These are phyloP conservation scores for Curvularia spicifera DNA, from an alignment of 2,329 filamentous ascomycete species.

Conservation along the genomic window DNA sequence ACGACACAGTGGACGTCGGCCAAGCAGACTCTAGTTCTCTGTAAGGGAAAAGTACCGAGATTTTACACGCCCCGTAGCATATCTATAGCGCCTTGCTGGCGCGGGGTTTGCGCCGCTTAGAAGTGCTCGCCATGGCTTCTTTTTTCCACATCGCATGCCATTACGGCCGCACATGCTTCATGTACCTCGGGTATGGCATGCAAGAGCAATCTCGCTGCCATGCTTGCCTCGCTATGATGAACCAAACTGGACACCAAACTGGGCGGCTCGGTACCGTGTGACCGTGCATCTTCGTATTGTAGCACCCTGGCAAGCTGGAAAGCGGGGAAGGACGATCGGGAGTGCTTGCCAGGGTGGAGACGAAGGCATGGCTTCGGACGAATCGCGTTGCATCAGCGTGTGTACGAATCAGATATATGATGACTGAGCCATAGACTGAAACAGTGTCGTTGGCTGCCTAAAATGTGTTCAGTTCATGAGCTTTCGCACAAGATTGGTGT, in stretches of 20 bases:
- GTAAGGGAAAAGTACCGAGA: slow-evolving; percentile 9
- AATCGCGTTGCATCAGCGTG: not conserved
- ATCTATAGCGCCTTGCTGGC: not conserved
- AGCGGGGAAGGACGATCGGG: slow-evolving; percentile 23
- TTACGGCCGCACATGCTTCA: slow-evolving; percentile 1
- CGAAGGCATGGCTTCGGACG: slow-evolving; percentile 1
- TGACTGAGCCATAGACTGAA: not conserved
- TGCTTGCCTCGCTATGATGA: not conserved
- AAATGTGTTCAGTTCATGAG: not conserved
- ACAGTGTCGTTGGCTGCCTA: not conserved
- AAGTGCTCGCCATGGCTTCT: not conserved
- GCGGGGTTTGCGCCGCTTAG: not conserved
- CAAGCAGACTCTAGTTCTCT: slow-evolving; percentile 1
- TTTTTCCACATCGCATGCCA: not conserved
- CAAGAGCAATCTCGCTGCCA: slow-evolving; percentile 1
- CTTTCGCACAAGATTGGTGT: not conserved
- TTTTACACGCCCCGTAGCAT: not conserved
- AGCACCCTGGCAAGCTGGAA: slow-evolving; percentile 7
- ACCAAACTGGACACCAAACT: slow-evolving; percentile 1
- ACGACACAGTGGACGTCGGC: not conserved
- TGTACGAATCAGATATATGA: not conserved
- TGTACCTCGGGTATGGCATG: slow-evolving; percentile 19
- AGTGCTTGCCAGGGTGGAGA: slow-evolving; percentile 9
- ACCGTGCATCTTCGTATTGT: not conserved
- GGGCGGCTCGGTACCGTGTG: not conserved